phyloP scores from a whole-genome alignment of 2,329 filamentous ascomycete genomes.

The Colletotrichum truncatum region DNA sequence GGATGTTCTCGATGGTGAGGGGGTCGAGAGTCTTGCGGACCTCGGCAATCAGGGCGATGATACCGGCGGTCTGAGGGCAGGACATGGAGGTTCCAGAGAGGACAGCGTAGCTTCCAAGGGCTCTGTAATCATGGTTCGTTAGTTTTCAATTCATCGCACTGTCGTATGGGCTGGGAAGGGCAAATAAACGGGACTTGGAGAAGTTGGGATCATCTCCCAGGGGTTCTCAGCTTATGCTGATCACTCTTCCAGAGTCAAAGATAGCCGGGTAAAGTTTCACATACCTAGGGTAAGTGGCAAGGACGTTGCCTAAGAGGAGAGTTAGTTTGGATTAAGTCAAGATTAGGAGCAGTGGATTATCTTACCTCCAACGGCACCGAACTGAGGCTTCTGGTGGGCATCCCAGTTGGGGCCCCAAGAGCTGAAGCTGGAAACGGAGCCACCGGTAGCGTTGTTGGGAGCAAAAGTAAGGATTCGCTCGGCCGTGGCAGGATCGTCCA shows the following conservation, averaged over 20 bases:
- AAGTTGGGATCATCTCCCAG: too few relatives aligned
- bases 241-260: too few relatives aligned
- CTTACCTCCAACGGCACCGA: constrained; percentile 65
- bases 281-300: constrained; percentile 63
- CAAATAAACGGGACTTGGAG: too few relatives aligned
- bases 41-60: constrained; percentile 62
- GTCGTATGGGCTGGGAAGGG: too few relatives aligned
- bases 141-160: background rate
- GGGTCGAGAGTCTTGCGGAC: constrained; percentile 61
- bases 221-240: too few relatives aligned
- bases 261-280: background rate
- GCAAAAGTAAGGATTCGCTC: constrained; percentile 42
- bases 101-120: constrained; percentile 58
- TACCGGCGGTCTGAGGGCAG: constrained; percentile 63
- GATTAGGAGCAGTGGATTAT: too few relatives aligned
- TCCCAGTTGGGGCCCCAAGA: constrained; percentile 71
- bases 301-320: too few relatives aligned
- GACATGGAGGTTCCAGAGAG: constrained; percentile 70
- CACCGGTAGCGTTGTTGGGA: constrained; percentile 55
- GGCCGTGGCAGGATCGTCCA: constrained; percentile 51
- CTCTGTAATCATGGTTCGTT: constrained; percentile 24
- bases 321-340: too few relatives aligned
- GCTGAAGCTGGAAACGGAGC: constrained; percentile 61
- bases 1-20: constrained; percentile 55
- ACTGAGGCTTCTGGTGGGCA: constrained; percentile 63